phyloP scores from a whole-genome alignment of 2,329 filamentous ascomycete genomes.

The Exutisphaerella laricina region DNA sequence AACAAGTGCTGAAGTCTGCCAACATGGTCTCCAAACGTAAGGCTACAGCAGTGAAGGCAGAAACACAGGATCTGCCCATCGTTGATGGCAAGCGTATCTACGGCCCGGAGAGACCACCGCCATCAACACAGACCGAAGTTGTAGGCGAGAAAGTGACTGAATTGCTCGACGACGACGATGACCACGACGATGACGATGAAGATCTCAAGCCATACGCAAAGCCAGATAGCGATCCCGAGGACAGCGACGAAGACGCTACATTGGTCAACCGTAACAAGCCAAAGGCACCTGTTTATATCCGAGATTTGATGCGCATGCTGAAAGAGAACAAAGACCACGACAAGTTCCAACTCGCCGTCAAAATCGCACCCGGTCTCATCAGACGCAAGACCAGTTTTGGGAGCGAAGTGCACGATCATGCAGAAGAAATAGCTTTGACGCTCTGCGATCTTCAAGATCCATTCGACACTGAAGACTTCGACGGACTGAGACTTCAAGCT shows the following conservation, averaged over 20 bases:
- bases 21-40: constrained; percentile 4
- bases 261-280: constrained; percentile 77
- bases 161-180: constrained; percentile 24
- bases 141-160: constrained; percentile 32
- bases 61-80: constrained; percentile 14
- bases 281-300: constrained; percentile 81
- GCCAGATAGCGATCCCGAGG: constrained; percentile 79
- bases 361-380: constrained; percentile 72
- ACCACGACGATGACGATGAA: constrained; percentile 51
- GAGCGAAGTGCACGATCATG: constrained; percentile 78
- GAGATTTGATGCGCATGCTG: constrained; percentile 73
- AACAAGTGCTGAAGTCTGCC: constrained; percentile 19
- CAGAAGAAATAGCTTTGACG: constrained; percentile 69
- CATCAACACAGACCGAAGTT: constrained; percentile 25
- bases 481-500: constrained; percentile 67
- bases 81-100: constrained; percentile 30
- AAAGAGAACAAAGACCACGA: constrained; percentile 80
- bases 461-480: constrained; percentile 73
- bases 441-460: constrained; percentile 80
- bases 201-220: constrained; percentile 75
- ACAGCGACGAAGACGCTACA: constrained; percentile 90
- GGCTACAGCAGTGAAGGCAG: background rate
- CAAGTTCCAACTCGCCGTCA: constrained; percentile 71
- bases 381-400: constrained; percentile 84
- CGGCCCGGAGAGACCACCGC: constrained; percentile 28